Evolutionary conservation across 1,284 basidiomycete species (phyloP), one percentile per base, ranked within the genome.

Genomic region (Puccinia brachypodii): DNA sequence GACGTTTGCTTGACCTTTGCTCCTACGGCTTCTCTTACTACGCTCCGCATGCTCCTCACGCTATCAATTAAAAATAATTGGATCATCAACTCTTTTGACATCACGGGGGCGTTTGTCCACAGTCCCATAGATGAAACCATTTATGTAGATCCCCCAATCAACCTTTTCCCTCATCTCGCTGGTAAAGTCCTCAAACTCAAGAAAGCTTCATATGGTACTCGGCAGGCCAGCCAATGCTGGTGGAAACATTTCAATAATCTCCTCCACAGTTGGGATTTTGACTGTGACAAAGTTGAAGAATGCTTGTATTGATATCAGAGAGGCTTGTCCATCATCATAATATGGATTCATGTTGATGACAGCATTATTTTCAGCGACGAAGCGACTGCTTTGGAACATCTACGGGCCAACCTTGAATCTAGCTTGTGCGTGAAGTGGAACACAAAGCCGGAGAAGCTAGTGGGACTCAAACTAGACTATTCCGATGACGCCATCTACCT

Each of bases 311-410:
- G n/a, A 25, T 62, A n/a, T 4, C 2, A 19, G 9, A 58, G 38
- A 9, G 50, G 33, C 2, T n/a, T 11, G 38, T 8, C 31, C 3
- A 62, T 58, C 19, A 25, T 38, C 11, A 3, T 58, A n/a, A 76
- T 76, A 9, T 76, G 73, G 73, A 40, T 76, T 16, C 73, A 76
- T 25, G 53, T 66, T 0, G 40, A 76, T 44, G 75, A 76, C 36
- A 25, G 75, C 0, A 36, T 64, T 19, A 25, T 76, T 2, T 42
- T 58, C 25, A 31, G n/a, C 36, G 42, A 76, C 22, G 25, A 28
- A 11, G 8, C 19, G 13, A 19, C 6, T n/a, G 3, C 33, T 22
- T n/a, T 76, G 31, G 31, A 66, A 7, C n/a, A 44, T 1, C 25
- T 66, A 19, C n/a, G 28, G 19, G 6, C 42, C 13, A 58, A 76